Base-by-base conservation (phyloP, 306 rosid species). In the Biancaea sappan region DNA sequence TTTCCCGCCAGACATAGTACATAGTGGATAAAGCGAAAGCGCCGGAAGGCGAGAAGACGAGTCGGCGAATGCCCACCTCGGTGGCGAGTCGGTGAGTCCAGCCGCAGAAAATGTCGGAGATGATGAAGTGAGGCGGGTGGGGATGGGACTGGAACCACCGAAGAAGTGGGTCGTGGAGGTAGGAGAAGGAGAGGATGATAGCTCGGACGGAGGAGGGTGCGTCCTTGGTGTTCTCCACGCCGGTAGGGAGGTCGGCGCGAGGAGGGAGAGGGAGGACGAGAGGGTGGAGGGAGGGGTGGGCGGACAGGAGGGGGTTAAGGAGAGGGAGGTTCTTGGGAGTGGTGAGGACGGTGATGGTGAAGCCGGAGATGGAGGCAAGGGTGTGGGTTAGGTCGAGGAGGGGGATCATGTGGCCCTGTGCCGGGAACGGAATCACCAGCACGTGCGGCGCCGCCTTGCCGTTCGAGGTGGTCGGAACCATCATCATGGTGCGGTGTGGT, bases 71-170 rank as follows among this genome's bases (percentile, higher is more conserved):
- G 2, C 79, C 72, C 31, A 89, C 79, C 0, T 85, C 56, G 4
- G 52, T 5, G 1, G 94, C 87, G 31, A 87, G 83, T 25, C 9
- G 22, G 26, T 87, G 85, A 12, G 90, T 81, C 91, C 90, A 89
- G 0, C 86, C 88, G 29, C 75, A 76, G 66, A 89, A 87, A 79
- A 83, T 79, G 75, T 87, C 90, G 43, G 88, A 87, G 63, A 89
- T 73, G 8, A 87, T 89, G 48, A 24, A 79, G 2, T 16, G 5
- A 1, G 85, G 85, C 28, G 85, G 79, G 5, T 60, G 48, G n/a
- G 79, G 72, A 47, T 76, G 75, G 26, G 81, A 71, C 21, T 13
- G 7, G 71, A 81, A 76, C 85, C 85, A 81, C 1, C 5, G 15
- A 15, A 66, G n/a, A 13, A 71, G 60, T 0, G 84, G 84, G 24